Percentiles rank a stretch among this genome's conserved stretches.
Conservation (phyloP, 345 rosid genomes). For the Heritiera fomes region DNA sequence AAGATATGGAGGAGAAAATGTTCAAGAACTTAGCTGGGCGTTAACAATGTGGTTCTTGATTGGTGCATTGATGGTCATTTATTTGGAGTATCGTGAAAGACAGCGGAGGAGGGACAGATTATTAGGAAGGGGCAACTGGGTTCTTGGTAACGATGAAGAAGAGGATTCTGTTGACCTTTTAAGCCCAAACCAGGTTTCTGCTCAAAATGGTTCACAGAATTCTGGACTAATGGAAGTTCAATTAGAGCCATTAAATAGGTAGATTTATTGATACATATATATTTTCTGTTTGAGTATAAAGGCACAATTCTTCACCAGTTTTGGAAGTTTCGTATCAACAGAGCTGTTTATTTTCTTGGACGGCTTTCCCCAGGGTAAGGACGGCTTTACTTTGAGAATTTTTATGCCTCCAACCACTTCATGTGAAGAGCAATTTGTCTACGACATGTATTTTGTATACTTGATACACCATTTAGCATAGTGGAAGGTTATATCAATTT, state of each 20-base stretch:
- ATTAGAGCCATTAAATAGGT: conserved; percentile 78
- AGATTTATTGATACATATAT: conserved; percentile 27
- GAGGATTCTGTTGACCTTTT: conserved; percentile 81
- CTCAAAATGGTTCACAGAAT: conserved; percentile 44
- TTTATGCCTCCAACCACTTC: conserved; percentile 16
- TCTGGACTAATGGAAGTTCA: conserved; percentile 81
- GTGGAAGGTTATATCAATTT: conserved; percentile 30
- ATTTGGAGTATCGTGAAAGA: conserved; percentile 62
- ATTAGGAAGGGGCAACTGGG: conserved; percentile 71
- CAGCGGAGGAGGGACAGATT: conserved; percentile 47
- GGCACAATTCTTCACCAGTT: conserved; percentile 24
- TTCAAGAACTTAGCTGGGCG: conserved; percentile 72
- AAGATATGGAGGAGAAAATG: conserved; percentile 71
- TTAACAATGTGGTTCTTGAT: conserved; percentile 67
- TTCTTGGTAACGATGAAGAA: conserved; percentile 74
- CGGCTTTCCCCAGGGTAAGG: conserved; percentile 23
- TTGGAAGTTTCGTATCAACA: conserved; percentile 20
- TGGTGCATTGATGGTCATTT: conserved; percentile 46
- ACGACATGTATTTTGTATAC: conserved; percentile 40
- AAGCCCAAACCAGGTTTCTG: conserved; percentile 43
- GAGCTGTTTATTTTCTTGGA: conserved; percentile 20
- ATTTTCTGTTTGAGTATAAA: conserved; percentile 16
- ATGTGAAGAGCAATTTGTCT: conserved; percentile 22
- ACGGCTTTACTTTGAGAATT: conserved; percentile 1
- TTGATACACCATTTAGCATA: conserved; percentile 35